These are phyloP conservation scores for Helotiales sp. DNA, from an alignment of 2,329 filamentous ascomycete species.

Conservation along the genomic window DNA sequence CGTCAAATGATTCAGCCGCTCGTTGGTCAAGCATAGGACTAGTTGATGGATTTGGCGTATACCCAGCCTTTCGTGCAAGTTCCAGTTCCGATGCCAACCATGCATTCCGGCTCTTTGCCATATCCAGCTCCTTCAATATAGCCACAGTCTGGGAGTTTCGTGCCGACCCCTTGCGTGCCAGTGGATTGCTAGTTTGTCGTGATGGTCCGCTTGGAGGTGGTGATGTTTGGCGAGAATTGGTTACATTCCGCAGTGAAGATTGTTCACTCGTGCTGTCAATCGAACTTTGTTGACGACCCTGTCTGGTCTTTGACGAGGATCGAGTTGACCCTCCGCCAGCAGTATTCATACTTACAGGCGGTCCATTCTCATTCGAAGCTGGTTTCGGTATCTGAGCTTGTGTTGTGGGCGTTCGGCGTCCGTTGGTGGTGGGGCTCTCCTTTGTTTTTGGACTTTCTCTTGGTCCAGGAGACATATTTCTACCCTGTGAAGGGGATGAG, in stretches of 20 bases:
- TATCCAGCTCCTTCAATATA: slow-evolving; percentile 83
- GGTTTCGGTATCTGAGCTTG: slow-evolving; percentile 46
- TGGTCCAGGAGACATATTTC: slow-evolving; percentile 31
- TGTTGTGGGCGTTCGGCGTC: slow-evolving; percentile 64
- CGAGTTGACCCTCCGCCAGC: slow-evolving; percentile 27
- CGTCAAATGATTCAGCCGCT: slow-evolving; percentile 76
- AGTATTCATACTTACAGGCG: slow-evolving; percentile 27
- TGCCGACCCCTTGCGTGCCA: slow-evolving; percentile 60
- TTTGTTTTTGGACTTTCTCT: slow-evolving; percentile 42
- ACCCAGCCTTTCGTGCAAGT: slow-evolving; percentile 86
- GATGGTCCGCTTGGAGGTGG: slow-evolving; percentile 53
- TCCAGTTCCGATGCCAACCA: slow-evolving; percentile 97
- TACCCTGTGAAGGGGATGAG: slow-evolving; percentile 39
- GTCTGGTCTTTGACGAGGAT: slow-evolving; percentile 51
- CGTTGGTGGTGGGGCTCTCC: slow-evolving; percentile 55
- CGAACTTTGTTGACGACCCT: slow-evolving; percentile 61
- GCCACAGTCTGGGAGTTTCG: slow-evolving; percentile 63
- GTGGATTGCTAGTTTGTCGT: slow-evolving; percentile 58
- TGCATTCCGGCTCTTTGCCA: slow-evolving; percentile 81
- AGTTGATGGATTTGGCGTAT: slow-evolving; percentile 68
- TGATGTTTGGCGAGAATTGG: slow-evolving; percentile 49
- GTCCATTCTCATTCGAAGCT: slow-evolving; percentile 24
- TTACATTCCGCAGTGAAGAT: slow-evolving; percentile 45
- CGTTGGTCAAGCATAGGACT: slow-evolving; percentile 76
- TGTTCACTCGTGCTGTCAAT: slow-evolving; percentile 66